Conservation (phyloP, 345 rosid species). For the Gossypium thurberi region DNA sequence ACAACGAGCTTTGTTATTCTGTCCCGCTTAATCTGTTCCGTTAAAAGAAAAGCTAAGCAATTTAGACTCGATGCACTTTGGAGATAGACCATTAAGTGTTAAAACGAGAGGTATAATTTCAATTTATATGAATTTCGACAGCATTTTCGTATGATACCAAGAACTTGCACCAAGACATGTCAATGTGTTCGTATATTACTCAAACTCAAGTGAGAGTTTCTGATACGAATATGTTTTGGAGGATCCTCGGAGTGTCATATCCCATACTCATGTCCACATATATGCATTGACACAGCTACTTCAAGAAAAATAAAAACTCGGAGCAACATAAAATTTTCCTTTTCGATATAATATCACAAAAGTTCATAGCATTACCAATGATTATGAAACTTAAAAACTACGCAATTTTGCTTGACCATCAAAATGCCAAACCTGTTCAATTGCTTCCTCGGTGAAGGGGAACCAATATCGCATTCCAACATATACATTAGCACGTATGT, state of each 20-base stretch:
- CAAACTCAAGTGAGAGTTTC: neutral
- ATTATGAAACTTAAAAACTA: neutral
- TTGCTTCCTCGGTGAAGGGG: conserved; percentile 90
- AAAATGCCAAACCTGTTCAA: conserved; percentile 51
- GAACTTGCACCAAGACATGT: neutral
- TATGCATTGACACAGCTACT: neutral
- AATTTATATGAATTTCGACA: neutral
- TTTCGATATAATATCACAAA: neutral
- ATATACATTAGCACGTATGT: conserved; percentile 54
- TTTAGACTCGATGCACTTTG: neutral
- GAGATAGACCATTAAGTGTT: neutral
- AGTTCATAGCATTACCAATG: neutral
- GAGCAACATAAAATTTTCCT: neutral
- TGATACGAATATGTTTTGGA: neutral
- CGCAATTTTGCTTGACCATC: neutral
- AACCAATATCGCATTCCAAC: conserved; percentile 93
- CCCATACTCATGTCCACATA: neutral
- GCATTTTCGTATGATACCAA: neutral
- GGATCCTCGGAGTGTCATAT: neutral
- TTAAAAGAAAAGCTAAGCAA: conserved; percentile 3
- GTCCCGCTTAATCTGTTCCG: conserved; percentile 71
- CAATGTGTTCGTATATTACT: neutral
- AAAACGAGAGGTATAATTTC: neutral
- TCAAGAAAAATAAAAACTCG: neutral
- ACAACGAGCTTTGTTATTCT: conserved; percentile 81